These are phyloP conservation scores for Guillardia theta DNA, from an alignment of 78 protist species.

Conservation along the genomic window DNA sequence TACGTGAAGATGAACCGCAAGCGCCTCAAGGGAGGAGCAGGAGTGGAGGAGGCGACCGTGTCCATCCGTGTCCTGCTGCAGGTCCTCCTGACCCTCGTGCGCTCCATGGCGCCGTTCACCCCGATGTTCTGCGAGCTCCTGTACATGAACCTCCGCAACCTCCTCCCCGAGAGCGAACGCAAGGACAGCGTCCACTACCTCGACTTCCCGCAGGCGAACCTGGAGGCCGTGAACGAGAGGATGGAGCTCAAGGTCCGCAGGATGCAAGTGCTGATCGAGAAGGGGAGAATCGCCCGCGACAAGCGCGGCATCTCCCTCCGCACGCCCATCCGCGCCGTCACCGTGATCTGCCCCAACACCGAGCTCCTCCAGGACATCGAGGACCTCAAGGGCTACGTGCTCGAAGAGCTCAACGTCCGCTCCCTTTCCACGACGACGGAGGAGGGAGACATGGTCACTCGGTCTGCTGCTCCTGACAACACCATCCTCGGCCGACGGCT, in stretches of 20 bases:
- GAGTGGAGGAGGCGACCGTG: background rate
- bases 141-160: slow-evolving; percentile 81
- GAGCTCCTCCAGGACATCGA: background rate
- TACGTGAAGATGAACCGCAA: slow-evolving; percentile 89
- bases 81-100: slow-evolving; percentile 76
- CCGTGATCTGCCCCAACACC: background rate
- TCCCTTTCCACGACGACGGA: background rate
- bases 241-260: background rate
- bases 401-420: slow-evolving; percentile 44
- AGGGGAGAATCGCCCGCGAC: background rate
- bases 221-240: background rate
- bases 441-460: background rate
- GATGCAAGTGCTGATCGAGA: background rate
- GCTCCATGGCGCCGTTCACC: slow-evolving; percentile 97
- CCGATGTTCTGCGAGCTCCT: slow-evolving; percentile 96
- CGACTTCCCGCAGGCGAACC: background rate
- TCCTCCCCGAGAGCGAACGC: background rate
- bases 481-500: slow-evolving; percentile 36
- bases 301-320: background rate
- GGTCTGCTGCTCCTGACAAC: slow-evolving; percentile 29
- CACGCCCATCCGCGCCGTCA: background rate
- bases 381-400: background rate
- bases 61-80: slow-evolving; percentile 72
- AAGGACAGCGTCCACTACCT: background rate
- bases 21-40: slow-evolving; percentile 63